A percentile compares a stretch with the other conserved stretches of the same genome.
Evolutionary conservation across 495 filamentous ascomycete genomes (phyloP).

Genomic region (Penicillium alfredii): DNA sequence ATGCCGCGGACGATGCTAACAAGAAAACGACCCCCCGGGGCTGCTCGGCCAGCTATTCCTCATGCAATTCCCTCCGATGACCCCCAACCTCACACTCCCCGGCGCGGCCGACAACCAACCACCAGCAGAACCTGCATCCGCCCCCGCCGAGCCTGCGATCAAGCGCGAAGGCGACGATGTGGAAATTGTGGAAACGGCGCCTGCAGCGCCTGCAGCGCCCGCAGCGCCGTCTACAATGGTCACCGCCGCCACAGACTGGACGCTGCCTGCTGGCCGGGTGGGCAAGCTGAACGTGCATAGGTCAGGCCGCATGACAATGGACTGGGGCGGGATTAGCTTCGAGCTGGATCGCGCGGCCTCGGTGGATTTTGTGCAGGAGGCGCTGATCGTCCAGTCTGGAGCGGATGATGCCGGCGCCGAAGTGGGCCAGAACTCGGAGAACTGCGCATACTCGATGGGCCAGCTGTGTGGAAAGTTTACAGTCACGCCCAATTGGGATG

Average conservation of each 20-base stretch:
- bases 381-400: constrained; percentile 35
- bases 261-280: constrained; percentile 50
- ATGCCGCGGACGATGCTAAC: constrained; percentile 10
- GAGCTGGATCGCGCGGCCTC: constrained; percentile 39
- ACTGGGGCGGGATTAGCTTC: constrained; percentile 47
- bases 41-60: constrained; percentile 43
- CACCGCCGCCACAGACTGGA: constrained; percentile 32
- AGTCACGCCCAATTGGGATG: constrained; percentile 45
- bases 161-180: constrained; percentile 31
- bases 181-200: constrained; percentile 25
- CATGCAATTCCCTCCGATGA: constrained; percentile 52
- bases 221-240: constrained; percentile 26
- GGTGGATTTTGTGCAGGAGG: constrained; percentile 44
- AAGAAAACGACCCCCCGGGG: constrained; percentile 23
- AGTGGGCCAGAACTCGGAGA: constrained; percentile 24
- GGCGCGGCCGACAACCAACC: constrained; percentile 14
- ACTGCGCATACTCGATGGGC: constrained; percentile 45
- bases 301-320: constrained; percentile 41
- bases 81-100: constrained; percentile 42
- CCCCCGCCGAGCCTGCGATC: constrained; percentile 12
- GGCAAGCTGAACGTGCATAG: constrained; percentile 52
- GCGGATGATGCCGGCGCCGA: constrained; percentile 16
- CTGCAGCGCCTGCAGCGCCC: constrained; percentile 11
- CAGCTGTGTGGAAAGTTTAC: constrained; percentile 46
- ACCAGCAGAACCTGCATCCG: constrained; percentile 7